Percentiles rank a stretch among this genome's conserved stretches.
Conservation (phyloP, 345 rosid genomes). For the Streptanthus diversifolius region DNA sequence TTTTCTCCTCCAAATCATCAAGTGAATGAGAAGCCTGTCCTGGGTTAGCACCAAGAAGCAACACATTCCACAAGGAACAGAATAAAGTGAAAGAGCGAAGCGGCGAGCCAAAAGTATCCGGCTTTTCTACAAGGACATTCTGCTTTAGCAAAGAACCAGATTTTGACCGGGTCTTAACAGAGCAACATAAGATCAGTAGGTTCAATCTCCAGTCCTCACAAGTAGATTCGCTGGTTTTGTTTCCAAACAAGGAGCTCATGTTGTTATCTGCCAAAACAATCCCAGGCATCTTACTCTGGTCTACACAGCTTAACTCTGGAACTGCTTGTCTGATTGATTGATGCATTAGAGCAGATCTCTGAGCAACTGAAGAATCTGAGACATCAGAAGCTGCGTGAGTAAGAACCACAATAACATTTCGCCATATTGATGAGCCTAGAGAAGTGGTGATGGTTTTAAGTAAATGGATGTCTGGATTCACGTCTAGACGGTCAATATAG, state of each 20-base stretch:
- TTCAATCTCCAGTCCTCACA: slow-evolving; percentile 58
- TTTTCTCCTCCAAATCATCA: slow-evolving; percentile 5
- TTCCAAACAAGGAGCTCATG: slow-evolving; percentile 27
- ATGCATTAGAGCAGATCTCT: slow-evolving; percentile 44
- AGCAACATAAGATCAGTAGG: slow-evolving; percentile 53
- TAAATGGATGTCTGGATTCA: slow-evolving; percentile 44
- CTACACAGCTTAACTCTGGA: slow-evolving; percentile 43
- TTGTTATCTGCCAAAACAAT: slow-evolving; percentile 63
- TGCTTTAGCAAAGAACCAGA: slow-evolving; percentile 33
- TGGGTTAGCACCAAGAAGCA: slow-evolving; percentile 41
- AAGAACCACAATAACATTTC: slow-evolving; percentile 49
- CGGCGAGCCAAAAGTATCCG: slow-evolving; percentile 33
- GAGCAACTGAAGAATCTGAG: slow-evolving; percentile 41
- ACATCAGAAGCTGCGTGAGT: slow-evolving; percentile 70
- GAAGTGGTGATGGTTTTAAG: slow-evolving; percentile 42
- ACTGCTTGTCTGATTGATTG: slow-evolving; percentile 47
- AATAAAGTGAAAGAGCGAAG: slow-evolving; percentile 37
- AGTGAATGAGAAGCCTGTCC: slow-evolving; percentile 18
- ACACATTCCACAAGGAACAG: slow-evolving; percentile 45
- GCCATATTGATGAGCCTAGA: slow-evolving; percentile 65
- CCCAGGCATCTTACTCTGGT: slow-evolving; percentile 43
- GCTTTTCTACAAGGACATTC: slow-evolving; percentile 27
- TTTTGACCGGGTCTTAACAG: slow-evolving; percentile 51
- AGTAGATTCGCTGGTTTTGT: slow-evolving; percentile 29
- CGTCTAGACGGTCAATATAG: slow-evolving; percentile 69